Conservation (phyloP, 192 early-diverging fungal genomes). For the Lobosporangium transversale region DNA sequence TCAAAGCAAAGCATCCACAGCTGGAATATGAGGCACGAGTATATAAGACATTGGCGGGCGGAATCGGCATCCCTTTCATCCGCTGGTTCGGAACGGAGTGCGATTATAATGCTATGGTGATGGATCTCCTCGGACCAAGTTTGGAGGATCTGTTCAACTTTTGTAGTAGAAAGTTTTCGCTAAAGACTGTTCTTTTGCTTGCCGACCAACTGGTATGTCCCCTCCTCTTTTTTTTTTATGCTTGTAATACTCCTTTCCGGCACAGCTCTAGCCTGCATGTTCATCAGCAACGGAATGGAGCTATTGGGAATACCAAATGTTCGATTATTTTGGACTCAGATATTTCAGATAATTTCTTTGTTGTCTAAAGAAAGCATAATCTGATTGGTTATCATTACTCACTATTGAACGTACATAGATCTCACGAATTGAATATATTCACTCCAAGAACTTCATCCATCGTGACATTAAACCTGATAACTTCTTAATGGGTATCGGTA, state of each 20-base stretch:
- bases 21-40: slow-evolving; percentile 97
- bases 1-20: slow-evolving; percentile 95
- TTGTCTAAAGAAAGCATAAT: too few relatives aligned
- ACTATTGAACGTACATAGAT: too few relatives aligned
- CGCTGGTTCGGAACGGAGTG: slow-evolving; percentile 86
- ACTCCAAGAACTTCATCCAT: slow-evolving; percentile 91
- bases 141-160: slow-evolving; percentile 92
- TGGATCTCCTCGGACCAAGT: slow-evolving; percentile 91
- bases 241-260: too few relatives aligned
- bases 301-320: too few relatives aligned
- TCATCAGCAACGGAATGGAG: background rate
- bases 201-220: slow-evolving; percentile 83
- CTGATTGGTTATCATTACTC: too few relatives aligned
- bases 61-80: slow-evolving; percentile 90
- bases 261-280: too few relatives aligned
- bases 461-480: slow-evolving; percentile 94
- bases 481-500: slow-evolving; percentile 90
- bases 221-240: too few relatives aligned
- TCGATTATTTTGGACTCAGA: too few relatives aligned
- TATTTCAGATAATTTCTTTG: too few relatives aligned
- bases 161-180: slow-evolving; percentile 87
- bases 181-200: slow-evolving; percentile 88
- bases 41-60: slow-evolving; percentile 93
- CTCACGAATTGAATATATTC: slow-evolving; percentile 82
- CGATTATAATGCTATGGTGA: slow-evolving; percentile 87